Evolutionary conservation across 1,139 yeast genomes (phyloP).

Genomic region (Protomyces gravidus): DNA sequence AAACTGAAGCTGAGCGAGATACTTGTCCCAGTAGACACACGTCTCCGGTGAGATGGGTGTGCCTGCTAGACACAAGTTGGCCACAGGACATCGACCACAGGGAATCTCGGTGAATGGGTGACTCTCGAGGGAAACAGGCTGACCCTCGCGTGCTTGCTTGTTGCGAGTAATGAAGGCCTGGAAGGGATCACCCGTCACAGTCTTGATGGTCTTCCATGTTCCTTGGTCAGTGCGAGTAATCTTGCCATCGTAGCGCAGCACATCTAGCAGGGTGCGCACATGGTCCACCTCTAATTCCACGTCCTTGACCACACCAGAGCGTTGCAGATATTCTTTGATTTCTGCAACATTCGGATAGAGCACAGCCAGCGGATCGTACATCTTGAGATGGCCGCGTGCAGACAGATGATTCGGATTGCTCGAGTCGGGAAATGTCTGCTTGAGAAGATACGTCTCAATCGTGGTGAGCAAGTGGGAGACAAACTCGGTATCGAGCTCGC

Average conservation of each 20-base stretch:
- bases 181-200: constrained; percentile 1
- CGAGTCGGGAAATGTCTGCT: constrained; percentile 58
- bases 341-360: constrained; percentile 62
- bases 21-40: constrained; percentile 42
- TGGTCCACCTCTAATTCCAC: constrained; percentile 73
- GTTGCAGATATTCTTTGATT: constrained; percentile 69
- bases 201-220: constrained; percentile 43
- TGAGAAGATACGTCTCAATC: constrained; percentile 80
- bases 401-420: constrained; percentile 28
- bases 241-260: constrained; percentile 78
- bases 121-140: constrained; percentile 36
- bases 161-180: neutral
- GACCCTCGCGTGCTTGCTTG: neutral
- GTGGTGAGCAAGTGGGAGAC: constrained; percentile 78
- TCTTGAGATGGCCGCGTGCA: constrained; percentile 41
- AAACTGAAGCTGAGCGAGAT: constrained; percentile 35
- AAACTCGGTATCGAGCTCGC: constrained; percentile 89
- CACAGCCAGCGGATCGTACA: constrained; percentile 45
- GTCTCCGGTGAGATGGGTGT: constrained; percentile 42
- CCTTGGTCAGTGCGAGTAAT: constrained; percentile 58
- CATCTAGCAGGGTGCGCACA: constrained; percentile 79
- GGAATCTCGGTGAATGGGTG: constrained; percentile 41
- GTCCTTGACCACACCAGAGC: constrained; percentile 64
- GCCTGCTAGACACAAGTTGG: constrained; percentile 37
- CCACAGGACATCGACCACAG: constrained; percentile 42